Conservation (phyloP, 306 rosid species). For the Castanopsis chinensis region DNA sequence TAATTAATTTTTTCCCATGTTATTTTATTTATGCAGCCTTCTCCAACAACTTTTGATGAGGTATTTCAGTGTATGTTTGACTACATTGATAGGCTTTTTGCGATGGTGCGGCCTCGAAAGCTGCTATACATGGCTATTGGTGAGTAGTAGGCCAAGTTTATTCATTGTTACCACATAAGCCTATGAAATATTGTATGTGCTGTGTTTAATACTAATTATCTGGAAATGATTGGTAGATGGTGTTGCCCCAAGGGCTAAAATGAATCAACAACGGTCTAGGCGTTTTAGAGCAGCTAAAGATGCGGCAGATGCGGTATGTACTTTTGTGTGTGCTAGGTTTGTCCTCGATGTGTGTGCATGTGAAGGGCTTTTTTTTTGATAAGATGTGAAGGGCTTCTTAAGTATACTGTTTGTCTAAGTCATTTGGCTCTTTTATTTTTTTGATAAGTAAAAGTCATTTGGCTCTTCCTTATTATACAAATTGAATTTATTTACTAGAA, state of each 20-base stretch:
- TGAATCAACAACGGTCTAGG: conserved; percentile 95
- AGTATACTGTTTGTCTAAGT: neutral
- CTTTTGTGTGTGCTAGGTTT: conserved; percentile 30
- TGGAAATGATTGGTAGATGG: conserved; percentile 58
- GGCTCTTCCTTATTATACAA: too few species aligned
- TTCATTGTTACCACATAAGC: neutral
- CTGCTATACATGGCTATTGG: conserved; percentile 95
- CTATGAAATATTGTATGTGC: neutral
- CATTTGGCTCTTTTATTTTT: neutral
- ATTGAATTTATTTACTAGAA: too few species aligned
- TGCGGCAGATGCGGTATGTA: conserved; percentile 83
- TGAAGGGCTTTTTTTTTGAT: conserved; percentile 3
- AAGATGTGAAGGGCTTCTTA: conserved; percentile 14
- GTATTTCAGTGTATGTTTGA: conserved; percentile 95
- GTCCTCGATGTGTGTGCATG: conserved; percentile 28
- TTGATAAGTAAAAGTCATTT: neutral
- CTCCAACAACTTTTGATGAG: conserved; percentile 75
- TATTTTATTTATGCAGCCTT: conserved; percentile 59
- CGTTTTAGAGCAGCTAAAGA: conserved; percentile 97
- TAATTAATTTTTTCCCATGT: neutral
- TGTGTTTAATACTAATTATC: conserved; percentile 22
- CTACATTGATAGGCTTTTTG: conserved; percentile 85
- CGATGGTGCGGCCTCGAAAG: conserved; percentile 96
- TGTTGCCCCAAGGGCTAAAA: conserved; percentile 99
- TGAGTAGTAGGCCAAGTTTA: conserved; percentile 35